A percentile compares a stretch with the other conserved stretches of the same genome.
Conservation (phyloP, 768 basidiomycete genomes). For the Amanita fuliginea region DNA sequence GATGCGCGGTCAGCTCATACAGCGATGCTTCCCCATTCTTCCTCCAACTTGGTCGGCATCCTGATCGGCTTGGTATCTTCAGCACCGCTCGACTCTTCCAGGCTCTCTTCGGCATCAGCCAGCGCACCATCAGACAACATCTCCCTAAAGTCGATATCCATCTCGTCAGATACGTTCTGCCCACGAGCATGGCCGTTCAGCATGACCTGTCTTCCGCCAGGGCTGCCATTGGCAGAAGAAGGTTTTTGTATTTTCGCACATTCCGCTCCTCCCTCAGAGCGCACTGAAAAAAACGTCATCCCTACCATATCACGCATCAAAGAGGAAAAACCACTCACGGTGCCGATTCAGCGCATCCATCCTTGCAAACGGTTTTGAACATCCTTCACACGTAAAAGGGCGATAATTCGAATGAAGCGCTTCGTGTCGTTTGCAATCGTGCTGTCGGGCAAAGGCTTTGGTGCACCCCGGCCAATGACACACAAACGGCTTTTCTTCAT, state of each 20-base stretch:
- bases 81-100: background rate
- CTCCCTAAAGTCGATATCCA: background rate
- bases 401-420: constrained; percentile 88
- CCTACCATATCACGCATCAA: background rate
- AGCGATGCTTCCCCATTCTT: constrained; percentile 3
- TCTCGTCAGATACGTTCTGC: background rate
- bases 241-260: constrained; percentile 37
- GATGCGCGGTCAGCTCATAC: no score
- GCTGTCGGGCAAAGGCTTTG: constrained; percentile 89
- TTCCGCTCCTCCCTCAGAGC: constrained; percentile 75
- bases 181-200: background rate
- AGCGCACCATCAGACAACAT: background rate
- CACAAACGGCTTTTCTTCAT: constrained; percentile 89
- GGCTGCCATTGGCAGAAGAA: background rate
- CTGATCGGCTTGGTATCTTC: background rate
- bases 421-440: constrained; percentile 96
- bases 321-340: constrained; percentile 38
- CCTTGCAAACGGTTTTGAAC: constrained; percentile 85
- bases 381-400: constrained; percentile 89
- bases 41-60: background rate
- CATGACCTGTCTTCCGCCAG: background rate
- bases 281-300: constrained; percentile 29
- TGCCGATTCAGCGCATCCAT: constrained; percentile 95
- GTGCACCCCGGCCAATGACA: constrained; percentile 93
- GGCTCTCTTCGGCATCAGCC: background rate